phyloP scores from a whole-genome alignment of 1,284 basidiomycete genomes.

The Ceratobasidium sp. region DNA sequence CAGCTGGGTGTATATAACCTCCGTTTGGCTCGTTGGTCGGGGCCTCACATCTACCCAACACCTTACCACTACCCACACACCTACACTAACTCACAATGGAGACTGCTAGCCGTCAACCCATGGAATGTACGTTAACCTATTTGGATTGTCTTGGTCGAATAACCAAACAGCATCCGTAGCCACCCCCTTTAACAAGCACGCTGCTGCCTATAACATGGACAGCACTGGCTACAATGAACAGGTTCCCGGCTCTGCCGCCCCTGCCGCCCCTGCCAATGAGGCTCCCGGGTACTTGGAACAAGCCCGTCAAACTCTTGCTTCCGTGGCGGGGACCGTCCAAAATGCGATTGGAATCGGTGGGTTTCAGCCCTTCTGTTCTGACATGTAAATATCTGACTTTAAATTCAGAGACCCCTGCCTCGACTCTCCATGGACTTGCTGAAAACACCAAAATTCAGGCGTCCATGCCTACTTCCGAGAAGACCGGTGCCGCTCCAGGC shows the following conservation, averaged over 20 bases:
- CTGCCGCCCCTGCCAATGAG: not conserved
- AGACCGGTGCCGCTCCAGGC: conserved; percentile 21
- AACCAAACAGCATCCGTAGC: not conserved
- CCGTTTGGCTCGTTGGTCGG: not conserved
- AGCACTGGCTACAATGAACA: not conserved
- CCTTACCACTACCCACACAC: not conserved
- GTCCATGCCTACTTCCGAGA: conserved; percentile 16
- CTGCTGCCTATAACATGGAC: not conserved
- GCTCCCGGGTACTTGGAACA: conserved; percentile 25
- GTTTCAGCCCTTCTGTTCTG: not conserved
- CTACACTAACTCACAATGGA: conserved; percentile 5
- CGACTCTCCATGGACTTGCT: conserved; percentile 11
- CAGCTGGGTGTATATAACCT: conserved; percentile 9
- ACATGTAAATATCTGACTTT: not conserved
- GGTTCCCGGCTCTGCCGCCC: not conserved
- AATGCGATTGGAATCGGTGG: conserved; percentile 26
- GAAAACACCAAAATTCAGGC: conserved; percentile 12
- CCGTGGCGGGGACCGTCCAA: conserved; percentile 10
- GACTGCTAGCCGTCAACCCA: conserved; percentile 4
- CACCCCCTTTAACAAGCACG: not conserved
- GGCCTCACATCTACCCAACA: not conserved
- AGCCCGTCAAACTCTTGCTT: conserved; percentile 24
- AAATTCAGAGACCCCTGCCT: conserved; percentile 6
- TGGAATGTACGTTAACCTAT: not conserved
- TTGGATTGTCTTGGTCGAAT: not conserved